Conservation (phyloP, 148 eudicot species). For the Rhododendron griersonianum region DNA sequence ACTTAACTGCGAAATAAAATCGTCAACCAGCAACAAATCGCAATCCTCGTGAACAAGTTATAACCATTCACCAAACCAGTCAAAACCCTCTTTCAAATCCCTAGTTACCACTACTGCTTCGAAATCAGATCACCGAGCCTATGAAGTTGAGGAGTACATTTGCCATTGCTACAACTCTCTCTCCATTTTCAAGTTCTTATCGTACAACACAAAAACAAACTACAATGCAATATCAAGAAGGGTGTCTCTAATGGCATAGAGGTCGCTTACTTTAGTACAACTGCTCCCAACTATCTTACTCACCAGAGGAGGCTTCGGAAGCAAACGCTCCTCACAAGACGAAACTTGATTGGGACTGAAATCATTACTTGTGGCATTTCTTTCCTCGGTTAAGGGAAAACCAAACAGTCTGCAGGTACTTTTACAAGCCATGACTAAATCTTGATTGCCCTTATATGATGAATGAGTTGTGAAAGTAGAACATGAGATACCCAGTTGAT, state of each 20-base stretch:
- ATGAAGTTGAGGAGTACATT: not conserved
- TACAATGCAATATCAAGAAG: constrained; percentile 74
- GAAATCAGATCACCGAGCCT: not conserved
- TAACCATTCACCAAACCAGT: not conserved
- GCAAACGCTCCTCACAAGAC: constrained; percentile 38
- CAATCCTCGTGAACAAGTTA: not conserved
- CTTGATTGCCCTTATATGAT: constrained; percentile 22
- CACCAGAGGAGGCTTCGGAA: constrained; percentile 41
- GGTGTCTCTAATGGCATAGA: constrained; percentile 53
- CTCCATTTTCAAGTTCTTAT: not conserved
- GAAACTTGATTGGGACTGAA: constrained; percentile 5
- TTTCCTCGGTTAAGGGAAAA: constrained; percentile 61
- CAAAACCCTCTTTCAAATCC: not conserved
- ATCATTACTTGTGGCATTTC: constrained; percentile 19
- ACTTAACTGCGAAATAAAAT: constrained; percentile 3
- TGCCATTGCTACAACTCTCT: not conserved
- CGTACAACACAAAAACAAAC: constrained; percentile 6
- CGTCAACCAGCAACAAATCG: not conserved
- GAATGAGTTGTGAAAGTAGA: constrained; percentile 20
- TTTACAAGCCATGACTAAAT: constrained; percentile 37
- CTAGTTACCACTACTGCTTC: not conserved
- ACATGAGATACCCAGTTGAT: constrained; percentile 8
- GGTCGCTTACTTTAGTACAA: constrained; percentile 39
- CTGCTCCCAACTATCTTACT: constrained; percentile 32
- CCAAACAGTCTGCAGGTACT: constrained; percentile 77